Percentiles rank a stretch among this genome's conserved stretches.
phyloP scores from a whole-genome alignment of 2,329 filamentous ascomycete genomes.

The Alternaria arbusti region DNA sequence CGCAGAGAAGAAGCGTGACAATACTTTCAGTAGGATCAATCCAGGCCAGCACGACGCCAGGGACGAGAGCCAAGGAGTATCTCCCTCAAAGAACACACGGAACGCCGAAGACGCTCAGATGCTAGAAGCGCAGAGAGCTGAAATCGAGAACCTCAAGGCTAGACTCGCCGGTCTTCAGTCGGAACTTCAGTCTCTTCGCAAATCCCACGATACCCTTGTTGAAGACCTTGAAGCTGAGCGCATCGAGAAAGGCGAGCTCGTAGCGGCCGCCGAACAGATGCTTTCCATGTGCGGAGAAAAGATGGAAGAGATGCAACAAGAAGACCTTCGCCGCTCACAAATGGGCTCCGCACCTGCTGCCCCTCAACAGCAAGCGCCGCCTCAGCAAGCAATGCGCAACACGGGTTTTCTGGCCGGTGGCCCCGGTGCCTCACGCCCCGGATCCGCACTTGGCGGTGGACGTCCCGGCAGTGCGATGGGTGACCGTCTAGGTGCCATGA shows the following conservation, averaged over 20 bases:
- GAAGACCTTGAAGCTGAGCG: conserved; percentile 74
- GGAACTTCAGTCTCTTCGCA: conserved; percentile 72
- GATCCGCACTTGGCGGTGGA: conserved; percentile 32
- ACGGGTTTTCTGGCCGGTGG: conserved; percentile 42
- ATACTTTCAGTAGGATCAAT: conserved; percentile 65
- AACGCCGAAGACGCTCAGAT: conserved; percentile 53
- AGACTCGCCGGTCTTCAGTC: conserved; percentile 77
- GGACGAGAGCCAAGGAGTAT: conserved; percentile 11
- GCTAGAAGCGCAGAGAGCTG: conserved; percentile 69
- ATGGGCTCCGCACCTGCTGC: conserved; percentile 21
- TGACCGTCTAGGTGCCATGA: conserved; percentile 27
- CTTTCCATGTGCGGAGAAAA: conserved; percentile 67
- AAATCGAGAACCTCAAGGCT: conserved; percentile 73
- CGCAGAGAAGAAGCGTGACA: conserved; percentile 69
- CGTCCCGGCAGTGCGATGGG: conserved; percentile 35
- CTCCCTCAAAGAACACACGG: conserved; percentile 8
- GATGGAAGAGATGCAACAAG: conserved; percentile 47
- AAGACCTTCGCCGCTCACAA: conserved; percentile 61
- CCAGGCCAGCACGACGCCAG: conserved; percentile 25
- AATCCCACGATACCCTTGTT: conserved; percentile 71
- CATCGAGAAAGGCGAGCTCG: conserved; percentile 83
- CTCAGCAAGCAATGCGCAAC: conserved; percentile 35
- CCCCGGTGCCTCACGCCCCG: conserved; percentile 30
- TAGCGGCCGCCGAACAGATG: conserved; percentile 83
- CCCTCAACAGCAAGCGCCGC: conserved; percentile 19